phyloP scores from a whole-genome alignment of 768 basidiomycete genomes.

The Boletus pseudo-olivaceus region DNA sequence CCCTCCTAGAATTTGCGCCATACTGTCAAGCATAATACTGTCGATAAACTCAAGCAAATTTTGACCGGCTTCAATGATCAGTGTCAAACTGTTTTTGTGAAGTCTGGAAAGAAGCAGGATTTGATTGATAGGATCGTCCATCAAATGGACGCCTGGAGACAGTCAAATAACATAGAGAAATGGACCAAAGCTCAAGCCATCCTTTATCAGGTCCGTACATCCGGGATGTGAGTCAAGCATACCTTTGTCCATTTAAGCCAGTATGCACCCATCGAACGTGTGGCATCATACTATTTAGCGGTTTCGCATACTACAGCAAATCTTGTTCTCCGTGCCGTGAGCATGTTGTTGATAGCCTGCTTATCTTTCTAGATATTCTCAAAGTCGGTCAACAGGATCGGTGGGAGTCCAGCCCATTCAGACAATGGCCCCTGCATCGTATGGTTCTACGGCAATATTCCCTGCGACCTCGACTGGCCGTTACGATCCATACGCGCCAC shows the following conservation, averaged over 20 bases:
- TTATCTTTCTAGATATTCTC: constrained; percentile 25
- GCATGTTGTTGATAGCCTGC: constrained; percentile 15
- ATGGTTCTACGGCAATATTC: constrained; percentile 22
- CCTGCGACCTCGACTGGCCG: constrained; percentile 36
- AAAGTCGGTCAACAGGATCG: constrained; percentile 24
- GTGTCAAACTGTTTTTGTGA: constrained; percentile 62
- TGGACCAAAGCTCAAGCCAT: constrained; percentile 70
- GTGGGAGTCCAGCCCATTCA: constrained; percentile 24
- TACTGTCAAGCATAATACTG: constrained; percentile 72
- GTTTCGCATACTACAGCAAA: constrained; percentile 5
- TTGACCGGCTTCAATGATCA: constrained; percentile 75
- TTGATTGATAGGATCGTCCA: constrained; percentile 72
- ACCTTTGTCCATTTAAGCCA: constrained; percentile 9
- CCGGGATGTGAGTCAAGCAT: constrained; percentile 57
- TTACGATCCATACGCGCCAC: constrained; percentile 67
- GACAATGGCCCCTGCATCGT: constrained; percentile 19
- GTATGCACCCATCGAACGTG: constrained; percentile 8
- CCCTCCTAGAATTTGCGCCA: constrained; percentile 60
- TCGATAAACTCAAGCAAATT: constrained; percentile 83
- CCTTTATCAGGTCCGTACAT: constrained; percentile 59
- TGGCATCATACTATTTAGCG: constrained; percentile 9
- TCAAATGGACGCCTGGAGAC: constrained; percentile 60
- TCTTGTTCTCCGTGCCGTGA: not conserved
- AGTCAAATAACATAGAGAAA: constrained; percentile 52
- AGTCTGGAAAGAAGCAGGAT: constrained; percentile 85